Conservation (phyloP, 2,329 filamentous ascomycete species). For the Botrytis pseudocinerea region DNA sequence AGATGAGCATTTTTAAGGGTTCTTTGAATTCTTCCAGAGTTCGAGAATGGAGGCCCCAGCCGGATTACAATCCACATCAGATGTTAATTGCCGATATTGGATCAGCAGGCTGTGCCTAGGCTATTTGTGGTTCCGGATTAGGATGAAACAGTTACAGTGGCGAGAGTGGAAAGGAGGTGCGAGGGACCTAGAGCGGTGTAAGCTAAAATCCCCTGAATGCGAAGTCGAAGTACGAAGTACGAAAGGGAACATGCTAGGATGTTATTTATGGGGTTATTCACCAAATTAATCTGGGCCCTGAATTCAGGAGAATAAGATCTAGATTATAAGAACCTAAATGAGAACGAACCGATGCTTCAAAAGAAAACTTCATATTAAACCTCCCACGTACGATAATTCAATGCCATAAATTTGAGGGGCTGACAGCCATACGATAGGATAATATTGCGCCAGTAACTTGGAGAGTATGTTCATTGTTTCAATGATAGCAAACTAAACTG, state of each 20-base stretch:
- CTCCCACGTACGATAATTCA: not conserved
- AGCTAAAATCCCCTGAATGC: not conserved
- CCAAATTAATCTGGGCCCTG: not conserved
- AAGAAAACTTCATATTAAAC: not conserved
- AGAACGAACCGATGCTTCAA: not conserved
- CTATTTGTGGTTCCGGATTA: not conserved
- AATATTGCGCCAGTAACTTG: not conserved
- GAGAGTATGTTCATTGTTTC: not conserved
- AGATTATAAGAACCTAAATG: not conserved
- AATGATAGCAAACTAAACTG: not conserved
- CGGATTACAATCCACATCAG: not conserved
- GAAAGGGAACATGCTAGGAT: not conserved
- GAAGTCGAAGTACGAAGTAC: not conserved
- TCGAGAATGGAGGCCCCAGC: not conserved
- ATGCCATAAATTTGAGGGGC: not conserved
- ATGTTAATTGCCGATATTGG: slow-evolving; percentile 4
- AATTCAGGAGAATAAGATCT: slow-evolving; percentile 6
- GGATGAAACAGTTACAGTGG: slow-evolving; percentile 16
- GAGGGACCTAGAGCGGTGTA: not conserved
- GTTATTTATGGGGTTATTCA: not conserved
- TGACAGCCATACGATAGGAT: not conserved
- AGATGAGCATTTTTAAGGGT: not conserved
- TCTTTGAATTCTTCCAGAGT: slow-evolving; percentile 8
- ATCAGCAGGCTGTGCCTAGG: slow-evolving; percentile 11
- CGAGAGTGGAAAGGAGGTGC: not conserved